These are phyloP conservation scores for Mycena capillaripes DNA, from an alignment of 768 basidiomycete species.

Conservation along the genomic window DNA sequence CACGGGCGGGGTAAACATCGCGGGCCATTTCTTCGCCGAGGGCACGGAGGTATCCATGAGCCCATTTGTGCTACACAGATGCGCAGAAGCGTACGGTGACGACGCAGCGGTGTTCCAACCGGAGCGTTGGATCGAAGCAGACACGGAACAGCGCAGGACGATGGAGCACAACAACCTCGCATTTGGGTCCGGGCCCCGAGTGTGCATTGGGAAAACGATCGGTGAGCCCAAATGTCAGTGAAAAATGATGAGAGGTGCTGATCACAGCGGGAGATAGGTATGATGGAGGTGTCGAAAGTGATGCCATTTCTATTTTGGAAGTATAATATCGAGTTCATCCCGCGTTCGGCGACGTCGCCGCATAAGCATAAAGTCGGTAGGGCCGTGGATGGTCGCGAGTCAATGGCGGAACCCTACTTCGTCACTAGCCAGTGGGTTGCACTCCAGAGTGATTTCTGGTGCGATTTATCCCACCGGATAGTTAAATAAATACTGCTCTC, in stretches of 20 bases:
- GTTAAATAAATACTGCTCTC: background rate
- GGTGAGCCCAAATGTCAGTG: background rate
- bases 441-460: constrained; percentile 32
- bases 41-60: constrained; percentile 30
- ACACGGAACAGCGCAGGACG: background rate
- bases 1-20: background rate
- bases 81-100: constrained; percentile 11
- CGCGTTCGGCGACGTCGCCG: constrained; percentile 20
- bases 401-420: constrained; percentile 7
- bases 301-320: constrained; percentile 16
- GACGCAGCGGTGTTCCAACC: constrained; percentile 20
- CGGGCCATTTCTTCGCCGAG: constrained; percentile 2
- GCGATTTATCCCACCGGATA: constrained; percentile 2
- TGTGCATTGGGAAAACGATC: constrained; percentile 22
- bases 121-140: constrained; percentile 28
- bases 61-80: constrained; percentile 25
- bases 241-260: background rate
- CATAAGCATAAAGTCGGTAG: constrained; percentile 1
- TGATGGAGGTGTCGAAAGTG: constrained; percentile 25
- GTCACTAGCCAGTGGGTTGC: constrained; percentile 27
- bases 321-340: constrained; percentile 19
- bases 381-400: constrained; percentile 18
- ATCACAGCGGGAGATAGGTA: background rate
- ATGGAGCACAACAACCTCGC: constrained; percentile 31
- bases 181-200: constrained; percentile 22